Conservation (phyloP, 257 asterid species). For the Fraxinus cuspidata region DNA sequence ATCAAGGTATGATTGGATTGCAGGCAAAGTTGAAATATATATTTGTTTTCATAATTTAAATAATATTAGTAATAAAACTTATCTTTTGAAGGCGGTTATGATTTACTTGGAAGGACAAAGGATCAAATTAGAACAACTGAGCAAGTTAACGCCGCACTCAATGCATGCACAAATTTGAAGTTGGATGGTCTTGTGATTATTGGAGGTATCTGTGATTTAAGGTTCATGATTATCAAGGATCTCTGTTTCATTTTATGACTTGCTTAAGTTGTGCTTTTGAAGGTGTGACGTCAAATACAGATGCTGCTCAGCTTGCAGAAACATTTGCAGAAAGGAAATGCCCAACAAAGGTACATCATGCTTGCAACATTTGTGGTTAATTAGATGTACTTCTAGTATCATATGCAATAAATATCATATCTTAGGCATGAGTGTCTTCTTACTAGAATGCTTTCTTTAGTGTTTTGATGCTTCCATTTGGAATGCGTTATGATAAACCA, state of each 20-base stretch:
- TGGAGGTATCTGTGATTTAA: slow-evolving; percentile 62
- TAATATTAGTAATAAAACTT: slow-evolving; percentile 12
- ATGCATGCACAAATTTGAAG: slow-evolving; percentile 77
- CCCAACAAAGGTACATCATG: slow-evolving; percentile 63
- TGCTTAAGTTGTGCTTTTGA: slow-evolving; percentile 28
- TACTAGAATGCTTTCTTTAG: slow-evolving; percentile 12
- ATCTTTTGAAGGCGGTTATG: slow-evolving; percentile 77
- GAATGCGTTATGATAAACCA: slow-evolving; percentile 6
- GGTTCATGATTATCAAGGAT: slow-evolving; percentile 22
- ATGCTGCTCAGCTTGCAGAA: slow-evolving; percentile 99
- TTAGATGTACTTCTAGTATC: slow-evolving; percentile 11
- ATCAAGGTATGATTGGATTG: slow-evolving; percentile 58
- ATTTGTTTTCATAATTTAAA: slow-evolving; percentile 17
- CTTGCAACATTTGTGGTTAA: slow-evolving; percentile 12
- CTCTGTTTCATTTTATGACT: slow-evolving; percentile 27
- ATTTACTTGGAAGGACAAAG: slow-evolving; percentile 90
- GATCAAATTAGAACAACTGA: slow-evolving; percentile 95
- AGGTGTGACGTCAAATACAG: slow-evolving; percentile 99
- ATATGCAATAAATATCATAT: slow-evolving; percentile 4
- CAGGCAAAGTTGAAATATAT: neutral
- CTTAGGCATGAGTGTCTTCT: neutral
- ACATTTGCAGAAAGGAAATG: slow-evolving; percentile 89
- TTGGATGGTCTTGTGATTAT: slow-evolving; percentile 85
- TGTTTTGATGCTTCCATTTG: slow-evolving; percentile 17
- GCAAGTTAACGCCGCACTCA: slow-evolving; percentile 87